Evolutionary conservation across 768 basidiomycete species (phyloP), one percentile per base, ranked within the genome.

Genomic region (Rhizopogon salebrosus): DNA sequence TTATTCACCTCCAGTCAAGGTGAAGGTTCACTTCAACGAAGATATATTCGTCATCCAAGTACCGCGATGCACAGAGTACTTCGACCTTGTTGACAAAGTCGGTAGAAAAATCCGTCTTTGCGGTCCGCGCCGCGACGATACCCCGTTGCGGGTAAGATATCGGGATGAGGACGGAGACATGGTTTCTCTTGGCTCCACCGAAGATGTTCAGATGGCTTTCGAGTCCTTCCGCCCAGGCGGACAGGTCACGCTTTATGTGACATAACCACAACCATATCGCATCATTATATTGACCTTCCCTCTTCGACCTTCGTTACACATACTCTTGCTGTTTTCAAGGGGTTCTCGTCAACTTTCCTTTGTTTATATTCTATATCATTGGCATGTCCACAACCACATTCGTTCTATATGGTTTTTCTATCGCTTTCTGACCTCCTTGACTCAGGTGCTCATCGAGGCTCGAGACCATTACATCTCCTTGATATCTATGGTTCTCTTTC

Each of bases 1-100:
- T 52, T 65, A 62, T 52, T 60, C 58, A 9, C 69, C 74, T 4
- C 80, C 85, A 10, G 85, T 98, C 39, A 92, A 94, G 65, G 85
- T 98, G 64, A 95, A 95, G 71, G 92, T 98, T 49, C 89, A 91
- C 68, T 98, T 89, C 74, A 85, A 92, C 62, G 90, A 95, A 61
- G 94, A 97, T 66, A 89, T 97, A 41, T 98, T 98, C 64, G 88
- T 95, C 57, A 90, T 98, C 53, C 89, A 92, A 69, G 92, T 95
- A 23, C 80, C 89, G 39, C 80, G 86, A 56, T 70, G 75, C 56
- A 91, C 90, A 31, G 84, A 89, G 65, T 95, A 87, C 68, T 76
- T 73, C 49, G 89, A 93, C 40, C 76, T 98, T 49, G 87, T 95
- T 49, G 89, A 93, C 68, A 88, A 86, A 65, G 92, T 98, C 1